These are phyloP conservation scores for Serendipita sp. DNA, from an alignment of 768 basidiomycete species.

Conservation along the genomic window DNA sequence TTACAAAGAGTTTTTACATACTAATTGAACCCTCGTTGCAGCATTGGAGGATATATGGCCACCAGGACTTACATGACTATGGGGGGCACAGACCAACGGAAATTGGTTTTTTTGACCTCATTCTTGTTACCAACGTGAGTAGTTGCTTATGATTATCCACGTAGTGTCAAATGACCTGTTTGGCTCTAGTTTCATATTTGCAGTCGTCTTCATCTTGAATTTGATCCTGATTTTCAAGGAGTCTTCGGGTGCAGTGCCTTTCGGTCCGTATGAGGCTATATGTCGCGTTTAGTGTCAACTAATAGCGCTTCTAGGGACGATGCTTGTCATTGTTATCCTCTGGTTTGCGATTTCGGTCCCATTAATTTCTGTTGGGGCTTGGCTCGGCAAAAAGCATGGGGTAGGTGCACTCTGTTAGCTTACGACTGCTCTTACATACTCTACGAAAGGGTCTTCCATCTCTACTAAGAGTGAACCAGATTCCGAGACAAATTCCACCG, in stretches of 20 bases:
- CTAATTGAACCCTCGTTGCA: constrained; percentile 18
- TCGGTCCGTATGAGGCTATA: constrained; percentile 35
- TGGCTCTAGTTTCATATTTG: constrained; percentile 53
- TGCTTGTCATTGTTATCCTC: constrained; percentile 64
- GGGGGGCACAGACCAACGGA: constrained; percentile 59
- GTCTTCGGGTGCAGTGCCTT: constrained; percentile 92
- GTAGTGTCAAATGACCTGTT: constrained; percentile 7
- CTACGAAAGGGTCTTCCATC: constrained; percentile 44
- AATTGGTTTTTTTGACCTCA: constrained; percentile 77
- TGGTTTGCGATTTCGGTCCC: constrained; percentile 96
- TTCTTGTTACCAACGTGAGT: constrained; percentile 73
- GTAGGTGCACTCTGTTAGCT: constrained; percentile 27
- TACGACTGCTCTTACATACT: background rate
- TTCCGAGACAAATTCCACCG: constrained; percentile 92
- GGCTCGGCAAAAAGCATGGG: constrained; percentile 74
- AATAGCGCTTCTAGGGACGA: constrained; percentile 38
- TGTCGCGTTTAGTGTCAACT: background rate
- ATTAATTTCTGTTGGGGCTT: constrained; percentile 65
- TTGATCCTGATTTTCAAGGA: constrained; percentile 70
- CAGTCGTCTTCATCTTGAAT: constrained; percentile 77
- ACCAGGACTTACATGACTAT: constrained; percentile 67
- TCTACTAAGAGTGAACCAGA: constrained; percentile 80
- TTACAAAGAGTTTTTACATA: background rate
- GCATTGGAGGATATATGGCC: constrained; percentile 80
- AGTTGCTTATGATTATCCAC: constrained; percentile 1